phyloP scores from a whole-genome alignment of 768 basidiomycete genomes.

The Leccinum subtestaceum region DNA sequence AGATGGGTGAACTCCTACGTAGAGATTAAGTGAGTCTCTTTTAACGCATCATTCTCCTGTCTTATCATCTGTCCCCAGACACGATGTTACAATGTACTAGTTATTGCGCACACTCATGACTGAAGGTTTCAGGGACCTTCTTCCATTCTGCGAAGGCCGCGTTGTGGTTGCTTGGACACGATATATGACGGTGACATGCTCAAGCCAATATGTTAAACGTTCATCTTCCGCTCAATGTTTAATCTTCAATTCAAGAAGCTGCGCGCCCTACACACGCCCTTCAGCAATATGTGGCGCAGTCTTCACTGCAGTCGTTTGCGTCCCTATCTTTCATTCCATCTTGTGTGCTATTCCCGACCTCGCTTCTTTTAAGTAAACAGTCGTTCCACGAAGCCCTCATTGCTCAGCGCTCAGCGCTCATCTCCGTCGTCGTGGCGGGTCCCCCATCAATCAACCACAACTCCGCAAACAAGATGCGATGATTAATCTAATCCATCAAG shows the following conservation, averaged over 20 bases:
- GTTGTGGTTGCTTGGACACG: constrained; percentile 3
- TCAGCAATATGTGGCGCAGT: constrained; percentile 19
- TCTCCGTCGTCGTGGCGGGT: constrained; percentile 19
- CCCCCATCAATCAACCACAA: background rate
- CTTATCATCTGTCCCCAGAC: constrained; percentile 11
- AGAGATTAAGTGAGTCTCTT: constrained; percentile 54
- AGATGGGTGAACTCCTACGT: constrained; percentile 48
- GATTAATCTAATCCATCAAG: background rate
- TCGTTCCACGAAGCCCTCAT: constrained; percentile 2
- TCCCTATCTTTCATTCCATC: constrained; percentile 6
- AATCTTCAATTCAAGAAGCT: background rate
- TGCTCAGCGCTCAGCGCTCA: constrained; percentile 10
- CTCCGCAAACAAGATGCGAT: background rate
- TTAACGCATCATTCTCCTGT: background rate
- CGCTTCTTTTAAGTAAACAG: constrained; percentile 10
- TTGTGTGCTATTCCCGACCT: constrained; percentile 6
- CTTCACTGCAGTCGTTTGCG: background rate
- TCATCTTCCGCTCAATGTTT: constrained; percentile 15
- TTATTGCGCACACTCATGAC: constrained; percentile 14
- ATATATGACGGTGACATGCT: constrained; percentile 3
- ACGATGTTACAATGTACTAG: constrained; percentile 23
- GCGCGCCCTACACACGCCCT: background rate
- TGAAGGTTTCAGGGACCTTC: constrained; percentile 15
- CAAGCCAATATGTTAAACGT: background rate
- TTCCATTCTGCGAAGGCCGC: constrained; percentile 1